Percentiles rank a stretch among this genome's conserved stretches.
Evolutionary conservation across 108 stramenopile genomes (phyloP).

Genomic region (Skeletonema potamos): DNA sequence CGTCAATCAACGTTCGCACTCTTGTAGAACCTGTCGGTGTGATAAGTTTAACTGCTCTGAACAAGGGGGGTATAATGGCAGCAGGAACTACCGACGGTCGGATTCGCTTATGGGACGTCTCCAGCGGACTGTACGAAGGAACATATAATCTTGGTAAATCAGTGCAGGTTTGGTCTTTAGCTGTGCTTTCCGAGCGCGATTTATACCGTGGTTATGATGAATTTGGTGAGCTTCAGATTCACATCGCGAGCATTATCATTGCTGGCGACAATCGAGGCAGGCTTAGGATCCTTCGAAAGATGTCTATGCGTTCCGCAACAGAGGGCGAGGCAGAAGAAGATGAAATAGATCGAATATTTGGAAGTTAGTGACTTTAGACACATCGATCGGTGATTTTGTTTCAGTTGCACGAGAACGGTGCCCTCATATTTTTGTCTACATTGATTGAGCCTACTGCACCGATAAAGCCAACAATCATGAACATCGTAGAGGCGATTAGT

Average conservation of each 20-base stretch:
- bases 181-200: slow-evolving; percentile 11
- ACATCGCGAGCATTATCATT: slow-evolving; percentile 15
- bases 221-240: neutral
- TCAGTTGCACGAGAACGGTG: slow-evolving; percentile 50
- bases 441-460: slow-evolving; percentile 61
- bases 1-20: neutral
- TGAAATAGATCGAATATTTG: neutral
- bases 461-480: slow-evolving; percentile 58
- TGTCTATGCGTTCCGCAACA: neutral
- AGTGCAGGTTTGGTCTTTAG: slow-evolving; percentile 24
- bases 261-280: slow-evolving; percentile 34
- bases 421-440: slow-evolving; percentile 44
- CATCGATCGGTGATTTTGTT: neutral
- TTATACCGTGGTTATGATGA: neutral
- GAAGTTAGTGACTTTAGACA: neutral
- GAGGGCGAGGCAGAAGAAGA: neutral
- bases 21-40: neutral
- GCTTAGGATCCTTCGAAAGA: slow-evolving; percentile 6
- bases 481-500: slow-evolving; percentile 47
- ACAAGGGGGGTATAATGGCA: neutral
- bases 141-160: slow-evolving; percentile 7
- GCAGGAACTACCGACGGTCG: slow-evolving; percentile 22
- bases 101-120: slow-evolving; percentile 24
- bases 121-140: slow-evolving; percentile 16
- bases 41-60: slow-evolving; percentile 3